Conservation (phyloP, 2,329 filamentous ascomycete genomes). For the Penicillium sp. region DNA sequence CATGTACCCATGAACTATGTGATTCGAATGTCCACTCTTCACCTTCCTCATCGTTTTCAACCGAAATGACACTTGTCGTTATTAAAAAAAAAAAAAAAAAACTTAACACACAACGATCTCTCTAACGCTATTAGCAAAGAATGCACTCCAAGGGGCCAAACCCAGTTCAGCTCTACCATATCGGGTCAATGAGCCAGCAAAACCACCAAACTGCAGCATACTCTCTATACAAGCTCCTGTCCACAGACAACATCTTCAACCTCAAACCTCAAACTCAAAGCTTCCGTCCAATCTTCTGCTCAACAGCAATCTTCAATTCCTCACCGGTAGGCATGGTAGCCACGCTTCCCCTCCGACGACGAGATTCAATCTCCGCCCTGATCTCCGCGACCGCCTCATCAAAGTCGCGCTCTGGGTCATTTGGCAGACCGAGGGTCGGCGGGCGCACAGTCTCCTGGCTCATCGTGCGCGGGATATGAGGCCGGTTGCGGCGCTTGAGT, state of each 20-base stretch:
- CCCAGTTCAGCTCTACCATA: neutral
- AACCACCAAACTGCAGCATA: neutral
- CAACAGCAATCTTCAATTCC: conserved; percentile 56
- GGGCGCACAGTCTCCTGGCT: conserved; percentile 63
- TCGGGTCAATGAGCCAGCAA: neutral
- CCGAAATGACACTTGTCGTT: too few relatives aligned
- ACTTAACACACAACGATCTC: too few relatives aligned
- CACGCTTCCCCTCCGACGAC: conserved; percentile 50
- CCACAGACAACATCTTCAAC: neutral
- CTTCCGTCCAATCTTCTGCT: conserved; percentile 54
- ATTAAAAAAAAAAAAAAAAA: too few relatives aligned
- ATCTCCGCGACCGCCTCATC: conserved; percentile 78
- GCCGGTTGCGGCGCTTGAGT: conserved; percentile 59
- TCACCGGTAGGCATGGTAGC: conserved; percentile 49
- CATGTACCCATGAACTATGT: too few relatives aligned
- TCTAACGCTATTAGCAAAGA: neutral
- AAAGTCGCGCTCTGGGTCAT: conserved; percentile 73
- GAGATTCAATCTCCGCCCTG: conserved; percentile 68
- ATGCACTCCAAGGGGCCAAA: neutral
- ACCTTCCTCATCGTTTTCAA: too few relatives aligned
- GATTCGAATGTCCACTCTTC: too few relatives aligned
- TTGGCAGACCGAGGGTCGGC: conserved; percentile 75
- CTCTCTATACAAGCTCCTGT: conserved; percentile 2
- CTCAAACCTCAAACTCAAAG: conserved; percentile 23
- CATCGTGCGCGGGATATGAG: conserved; percentile 46